These are phyloP conservation scores for Aspergillus tamarii DNA, from an alignment of 2,329 filamentous ascomycete species.

Conservation along the genomic window DNA sequence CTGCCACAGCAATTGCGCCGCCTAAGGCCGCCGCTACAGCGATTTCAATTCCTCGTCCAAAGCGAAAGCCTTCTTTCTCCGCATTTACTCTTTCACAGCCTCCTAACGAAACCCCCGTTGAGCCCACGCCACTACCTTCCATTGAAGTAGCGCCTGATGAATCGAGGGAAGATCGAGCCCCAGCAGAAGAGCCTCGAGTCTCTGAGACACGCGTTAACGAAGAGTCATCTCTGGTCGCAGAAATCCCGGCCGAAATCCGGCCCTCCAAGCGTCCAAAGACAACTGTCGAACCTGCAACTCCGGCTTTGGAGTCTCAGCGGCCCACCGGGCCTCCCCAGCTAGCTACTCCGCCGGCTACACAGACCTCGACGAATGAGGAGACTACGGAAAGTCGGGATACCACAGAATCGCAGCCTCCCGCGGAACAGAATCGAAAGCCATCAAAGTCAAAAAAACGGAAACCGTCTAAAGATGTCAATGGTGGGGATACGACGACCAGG, in stretches of 20 bases:
- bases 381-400: slow-evolving; percentile 23
- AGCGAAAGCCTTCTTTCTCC: slow-evolving; percentile 31
- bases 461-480: slow-evolving; percentile 27
- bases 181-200: slow-evolving; percentile 12
- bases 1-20: neutral
- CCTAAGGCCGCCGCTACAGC: slow-evolving; percentile 12
- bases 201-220: slow-evolving; percentile 10
- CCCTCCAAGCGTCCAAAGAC: slow-evolving; percentile 36
- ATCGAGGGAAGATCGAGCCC: slow-evolving; percentile 6
- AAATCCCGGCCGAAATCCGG: slow-evolving; percentile 23
- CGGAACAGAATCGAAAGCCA: slow-evolving; percentile 25
- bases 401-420: slow-evolving; percentile 25
- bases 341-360: slow-evolving; percentile 30
- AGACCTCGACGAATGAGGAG: slow-evolving; percentile 25
- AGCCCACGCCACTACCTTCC: slow-evolving; percentile 18
- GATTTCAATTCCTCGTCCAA: slow-evolving; percentile 33
- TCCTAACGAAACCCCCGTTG: slow-evolving; percentile 16
- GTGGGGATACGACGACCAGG: slow-evolving; percentile 28
- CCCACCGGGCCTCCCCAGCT: slow-evolving; percentile 13
- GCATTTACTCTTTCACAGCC: slow-evolving; percentile 23
- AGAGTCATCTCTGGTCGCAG: slow-evolving; percentile 5
- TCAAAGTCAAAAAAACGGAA: slow-evolving; percentile 31
- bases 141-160: slow-evolving; percentile 19
- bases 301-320: neutral
- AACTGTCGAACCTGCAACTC: slow-evolving; percentile 10